phyloP scores from a whole-genome alignment of 2,329 filamentous ascomycete species.

The Alternaria viburni region DNA sequence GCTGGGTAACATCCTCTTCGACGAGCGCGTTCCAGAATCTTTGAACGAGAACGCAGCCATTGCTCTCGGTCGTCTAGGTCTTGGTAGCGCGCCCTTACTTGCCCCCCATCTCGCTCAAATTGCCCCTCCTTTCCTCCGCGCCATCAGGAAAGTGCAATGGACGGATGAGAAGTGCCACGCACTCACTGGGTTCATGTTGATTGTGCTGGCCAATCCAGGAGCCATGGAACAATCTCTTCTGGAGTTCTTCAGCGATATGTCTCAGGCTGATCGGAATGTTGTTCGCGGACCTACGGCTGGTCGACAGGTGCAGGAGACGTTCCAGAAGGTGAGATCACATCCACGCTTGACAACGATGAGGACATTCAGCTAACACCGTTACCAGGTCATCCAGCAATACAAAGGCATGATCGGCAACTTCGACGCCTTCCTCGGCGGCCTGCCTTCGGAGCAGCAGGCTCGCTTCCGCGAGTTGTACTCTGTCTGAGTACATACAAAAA shows the following conservation, averaged over 20 bases:
- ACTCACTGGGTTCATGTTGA: constrained; percentile 85
- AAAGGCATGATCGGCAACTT: constrained; percentile 62
- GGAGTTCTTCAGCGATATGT: constrained; percentile 84
- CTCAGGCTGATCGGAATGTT: constrained; percentile 67
- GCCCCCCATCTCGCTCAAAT: constrained; percentile 81
- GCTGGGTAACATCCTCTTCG: constrained; percentile 82
- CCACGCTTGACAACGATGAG: neutral
- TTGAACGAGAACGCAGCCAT: constrained; percentile 94
- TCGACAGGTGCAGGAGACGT: constrained; percentile 71
- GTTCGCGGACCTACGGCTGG: constrained; percentile 61
- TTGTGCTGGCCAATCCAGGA: constrained; percentile 85
- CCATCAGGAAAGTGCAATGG: constrained; percentile 83
- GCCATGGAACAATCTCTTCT: constrained; percentile 87
- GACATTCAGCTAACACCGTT: constrained; percentile 19
- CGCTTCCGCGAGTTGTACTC: constrained; percentile 53
- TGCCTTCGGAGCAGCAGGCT: constrained; percentile 53
- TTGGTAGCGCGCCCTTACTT: constrained; percentile 76
- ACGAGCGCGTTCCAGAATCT: constrained; percentile 82
- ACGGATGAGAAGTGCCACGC: constrained; percentile 95
- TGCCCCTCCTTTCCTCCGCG: constrained; percentile 78
- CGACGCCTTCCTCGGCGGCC: constrained; percentile 56
- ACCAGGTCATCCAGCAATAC: constrained; percentile 60
- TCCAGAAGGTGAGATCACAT: constrained; percentile 62
- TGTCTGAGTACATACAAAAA: constrained; percentile 24
- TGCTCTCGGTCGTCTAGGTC: constrained; percentile 84